These are phyloP conservation scores for Pseudogymnoascus sp. DNA, from an alignment of 2,329 filamentous ascomycete genomes.

Conservation along the genomic window DNA sequence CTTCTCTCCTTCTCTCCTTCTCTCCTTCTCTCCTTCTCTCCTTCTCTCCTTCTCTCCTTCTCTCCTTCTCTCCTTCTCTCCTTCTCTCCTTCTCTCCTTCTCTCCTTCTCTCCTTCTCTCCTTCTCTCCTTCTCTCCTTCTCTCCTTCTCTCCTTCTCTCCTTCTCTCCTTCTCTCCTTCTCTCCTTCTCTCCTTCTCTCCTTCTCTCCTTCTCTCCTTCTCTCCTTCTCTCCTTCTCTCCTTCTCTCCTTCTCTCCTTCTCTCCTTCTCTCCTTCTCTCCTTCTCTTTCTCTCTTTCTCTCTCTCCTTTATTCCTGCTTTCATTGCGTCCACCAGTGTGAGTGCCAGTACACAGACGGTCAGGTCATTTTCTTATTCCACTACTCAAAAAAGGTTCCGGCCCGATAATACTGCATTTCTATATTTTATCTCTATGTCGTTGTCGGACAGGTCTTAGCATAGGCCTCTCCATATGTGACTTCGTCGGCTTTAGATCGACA, in stretches of 20 bases:
- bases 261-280: neutral
- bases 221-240: neutral
- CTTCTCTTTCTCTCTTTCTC: neutral
- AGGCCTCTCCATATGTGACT: neutral
- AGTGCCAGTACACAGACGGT: neutral
- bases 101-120: neutral
- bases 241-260: neutral
- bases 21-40: neutral
- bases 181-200: neutral
- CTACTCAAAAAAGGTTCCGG: neutral
- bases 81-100: neutral
- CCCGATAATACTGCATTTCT: neutral
- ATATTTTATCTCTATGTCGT: neutral
- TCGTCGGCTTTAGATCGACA: neutral
- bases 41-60: neutral
- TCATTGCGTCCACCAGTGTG: neutral
- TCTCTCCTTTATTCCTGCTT: neutral
- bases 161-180: neutral
- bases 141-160: neutral
- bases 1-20: neutral
- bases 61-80: neutral
- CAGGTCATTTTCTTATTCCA: conserved; percentile 1
- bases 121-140: neutral
- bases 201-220: neutral
- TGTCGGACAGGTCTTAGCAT: neutral